phyloP scores from a whole-genome alignment of 2,329 filamentous ascomycete genomes.

The Pestalotiopsis fici region DNA sequence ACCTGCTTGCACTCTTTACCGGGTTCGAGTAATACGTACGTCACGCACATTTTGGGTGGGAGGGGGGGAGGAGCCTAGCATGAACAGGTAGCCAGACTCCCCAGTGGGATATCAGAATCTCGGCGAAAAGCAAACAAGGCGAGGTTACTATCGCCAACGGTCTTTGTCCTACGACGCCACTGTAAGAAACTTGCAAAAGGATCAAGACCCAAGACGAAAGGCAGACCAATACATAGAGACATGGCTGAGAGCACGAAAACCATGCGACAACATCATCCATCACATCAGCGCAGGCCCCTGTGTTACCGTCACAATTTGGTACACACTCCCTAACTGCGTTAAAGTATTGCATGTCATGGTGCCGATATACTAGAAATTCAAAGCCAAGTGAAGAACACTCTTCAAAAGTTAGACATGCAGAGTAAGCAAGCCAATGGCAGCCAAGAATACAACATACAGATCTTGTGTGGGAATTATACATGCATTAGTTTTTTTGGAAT shows the following conservation, averaged over 20 bases:
- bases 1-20: neutral
- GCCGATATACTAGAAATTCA: neutral
- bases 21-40: slow-evolving; percentile 6
- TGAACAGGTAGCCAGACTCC: neutral
- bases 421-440: no score
- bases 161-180: neutral
- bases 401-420: no score
- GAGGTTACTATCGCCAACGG: slow-evolving; percentile 8
- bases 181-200: neutral
- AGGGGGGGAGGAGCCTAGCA: neutral
- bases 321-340: neutral
- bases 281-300: neutral
- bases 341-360: neutral
- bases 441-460: no score
- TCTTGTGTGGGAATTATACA: no score
- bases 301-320: neutral
- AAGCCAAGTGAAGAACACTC: no score
- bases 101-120: neutral
- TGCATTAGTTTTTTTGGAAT: no score
- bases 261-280: neutral
- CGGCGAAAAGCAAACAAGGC: slow-evolving; percentile 10
- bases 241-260: neutral
- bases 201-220: neutral
- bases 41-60: neutral
- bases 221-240: neutral